Conservation (phyloP, 192 early-diverging fungal species). For the Cetraspora pellucida region DNA sequence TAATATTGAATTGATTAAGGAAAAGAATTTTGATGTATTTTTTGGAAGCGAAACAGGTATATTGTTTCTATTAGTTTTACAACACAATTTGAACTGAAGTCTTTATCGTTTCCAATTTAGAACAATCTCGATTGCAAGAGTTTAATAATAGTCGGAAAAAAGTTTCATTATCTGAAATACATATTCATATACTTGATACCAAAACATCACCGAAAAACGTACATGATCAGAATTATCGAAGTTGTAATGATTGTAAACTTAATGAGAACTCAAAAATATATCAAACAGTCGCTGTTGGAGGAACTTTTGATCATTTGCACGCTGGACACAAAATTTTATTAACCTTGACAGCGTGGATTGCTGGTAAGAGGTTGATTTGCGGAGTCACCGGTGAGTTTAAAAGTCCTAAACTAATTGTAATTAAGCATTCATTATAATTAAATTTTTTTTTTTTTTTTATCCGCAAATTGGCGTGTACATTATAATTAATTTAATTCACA, state of each 20-base stretch:
- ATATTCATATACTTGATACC: conserved; percentile 4
- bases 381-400: conserved; percentile 70
- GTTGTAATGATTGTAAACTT: no score
- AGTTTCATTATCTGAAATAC: not conserved
- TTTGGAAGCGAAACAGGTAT: conserved; percentile 50
- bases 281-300: conserved; percentile 75
- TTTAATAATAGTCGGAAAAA: conserved; percentile 24
- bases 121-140: not conserved
- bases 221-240: not conserved
- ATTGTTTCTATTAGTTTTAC: not conserved
- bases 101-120: not conserved
- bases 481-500: conserved; percentile 19
- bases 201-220: not conserved
- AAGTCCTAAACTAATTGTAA: not conserved
- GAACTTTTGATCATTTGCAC: conserved; percentile 98
- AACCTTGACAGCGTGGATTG: conserved; percentile 73
- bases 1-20: conserved; percentile 43
- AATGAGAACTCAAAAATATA: conserved; percentile 31
- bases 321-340: conserved; percentile 93
- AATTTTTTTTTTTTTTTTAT: not conserved
- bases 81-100: not conserved
- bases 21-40: conserved; percentile 42
- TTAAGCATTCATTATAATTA: not conserved
- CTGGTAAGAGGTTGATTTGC: conserved; percentile 64
- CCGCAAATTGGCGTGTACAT: not conserved